Base-by-base conservation (phyloP, 805 yeast genomes). In the Nematodospora valgi region DNA sequence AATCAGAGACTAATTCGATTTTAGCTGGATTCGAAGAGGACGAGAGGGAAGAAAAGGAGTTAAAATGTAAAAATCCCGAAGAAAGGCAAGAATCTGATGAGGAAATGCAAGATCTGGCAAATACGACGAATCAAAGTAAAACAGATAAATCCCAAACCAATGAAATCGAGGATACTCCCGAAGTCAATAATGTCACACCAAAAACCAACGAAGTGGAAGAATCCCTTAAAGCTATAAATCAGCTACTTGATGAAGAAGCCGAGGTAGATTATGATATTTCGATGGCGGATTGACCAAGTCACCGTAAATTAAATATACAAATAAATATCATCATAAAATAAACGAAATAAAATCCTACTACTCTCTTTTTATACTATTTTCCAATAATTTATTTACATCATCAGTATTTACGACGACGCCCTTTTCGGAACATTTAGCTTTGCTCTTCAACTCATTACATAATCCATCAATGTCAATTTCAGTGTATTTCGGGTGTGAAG, bases 381-480 rank as follows among this genome's bases (percentile, higher is more conserved):
- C 69, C 25, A 76, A 51, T 34, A 74, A 51, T 24, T 68, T 63
- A 46, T 84, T 82, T 19, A 93, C 91, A 54, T 91, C 97, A 23
- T 71, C 64, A 38, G 83, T 82, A 42, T 85, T 80, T 20, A 93
- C 78, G 20, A 93, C 95, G 21, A 84, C 97, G 12, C 98, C 98
- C 37, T 72, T 66, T 53, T 91, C 97, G 10, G 95, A 82, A 66
- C 98, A 93, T 62, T 87, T 88, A 8, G 98, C 98, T 72, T 91
- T 93, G 24, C 80, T 62, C 61, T 91, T 85, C 54, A 93, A 72
- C 63, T 93, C 98, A 28, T 65, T 56, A 71, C 98, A 93, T 56
- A 93, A 72, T 2, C 96, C 94, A 54, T 91, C 97, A 45, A 93
- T 89, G 58, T 93, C 98, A 35, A 93, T 70, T 40, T 89, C 96